These are phyloP conservation scores for Magnaporthales sp. DNA, from an alignment of 2,329 filamentous ascomycete species.

Conservation along the genomic window DNA sequence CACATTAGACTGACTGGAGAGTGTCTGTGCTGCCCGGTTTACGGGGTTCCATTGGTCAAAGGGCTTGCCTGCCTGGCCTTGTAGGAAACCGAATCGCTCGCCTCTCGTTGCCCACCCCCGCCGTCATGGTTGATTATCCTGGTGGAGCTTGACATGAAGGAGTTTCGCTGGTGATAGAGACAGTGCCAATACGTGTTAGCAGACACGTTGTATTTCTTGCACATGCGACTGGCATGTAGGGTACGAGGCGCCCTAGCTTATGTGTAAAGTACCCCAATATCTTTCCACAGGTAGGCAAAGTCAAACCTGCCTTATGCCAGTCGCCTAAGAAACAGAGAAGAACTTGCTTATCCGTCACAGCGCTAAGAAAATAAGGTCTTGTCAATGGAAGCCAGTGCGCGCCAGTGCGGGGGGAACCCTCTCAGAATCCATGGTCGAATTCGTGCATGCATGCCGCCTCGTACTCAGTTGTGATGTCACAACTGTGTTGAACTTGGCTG, in stretches of 20 bases:
- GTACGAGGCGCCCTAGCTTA: too few relatives aligned
- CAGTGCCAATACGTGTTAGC: background rate
- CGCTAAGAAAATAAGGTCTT: background rate
- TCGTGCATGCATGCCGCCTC: background rate
- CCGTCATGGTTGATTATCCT: background rate
- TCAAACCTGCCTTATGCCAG: background rate
- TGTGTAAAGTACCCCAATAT: too few relatives aligned
- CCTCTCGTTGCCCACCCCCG: background rate
- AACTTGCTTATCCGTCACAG: background rate
- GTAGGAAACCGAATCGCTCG: background rate
- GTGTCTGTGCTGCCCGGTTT: background rate
- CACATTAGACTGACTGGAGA: background rate
- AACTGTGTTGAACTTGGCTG: background rate
- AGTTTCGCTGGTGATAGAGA: background rate
- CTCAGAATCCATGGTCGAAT: background rate
- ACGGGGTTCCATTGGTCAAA: background rate
- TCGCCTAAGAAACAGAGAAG: background rate
- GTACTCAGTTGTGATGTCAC: background rate
- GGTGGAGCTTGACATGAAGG: background rate
- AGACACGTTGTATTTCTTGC: background rate
- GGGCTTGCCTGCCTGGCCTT: conserved; percentile 1
- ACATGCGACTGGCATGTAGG: background rate
- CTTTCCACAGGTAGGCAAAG: too few relatives aligned
- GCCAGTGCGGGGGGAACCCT: background rate
- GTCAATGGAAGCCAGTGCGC: background rate